Evolutionary conservation across 2,329 filamentous ascomycete genomes (phyloP).

Genomic region (Penicillium vulpinum): DNA sequence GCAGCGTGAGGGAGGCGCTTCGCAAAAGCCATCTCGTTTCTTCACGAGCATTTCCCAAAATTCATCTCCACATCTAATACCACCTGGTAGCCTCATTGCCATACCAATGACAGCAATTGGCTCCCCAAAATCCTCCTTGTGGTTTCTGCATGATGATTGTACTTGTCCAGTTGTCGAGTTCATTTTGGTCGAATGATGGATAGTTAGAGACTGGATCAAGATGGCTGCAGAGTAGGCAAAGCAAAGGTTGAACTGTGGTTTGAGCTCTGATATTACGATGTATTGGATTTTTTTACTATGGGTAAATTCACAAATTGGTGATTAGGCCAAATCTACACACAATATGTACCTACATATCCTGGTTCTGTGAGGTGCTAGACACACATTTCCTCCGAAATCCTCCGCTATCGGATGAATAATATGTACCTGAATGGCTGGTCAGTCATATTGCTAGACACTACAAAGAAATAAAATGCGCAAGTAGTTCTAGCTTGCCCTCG

Average conservation of each 20-base stretch:
- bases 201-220: slow-evolving; percentile 5
- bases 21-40: slow-evolving; percentile 18
- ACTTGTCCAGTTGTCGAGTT: slow-evolving; percentile 8
- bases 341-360: slow-evolving; percentile 2
- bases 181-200: slow-evolving; percentile 8
- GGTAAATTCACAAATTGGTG: not conserved
- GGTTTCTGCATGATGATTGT: slow-evolving; percentile 6
- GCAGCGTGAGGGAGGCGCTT: slow-evolving; percentile 24
- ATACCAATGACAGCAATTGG: slow-evolving; percentile 28
- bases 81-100: slow-evolving; percentile 26
- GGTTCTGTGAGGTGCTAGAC: not conserved
- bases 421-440: not conserved
- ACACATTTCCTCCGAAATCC: slow-evolving; percentile 1
- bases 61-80: slow-evolving; percentile 12
- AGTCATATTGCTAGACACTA: not conserved
- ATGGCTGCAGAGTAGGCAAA: not conserved
- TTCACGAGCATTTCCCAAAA: slow-evolving; percentile 27
- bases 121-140: not conserved
- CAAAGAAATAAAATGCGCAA: not conserved
- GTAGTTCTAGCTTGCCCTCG: not conserved
- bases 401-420: not conserved
- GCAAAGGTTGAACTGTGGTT: not conserved
- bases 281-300: not conserved
- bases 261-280: not conserved
- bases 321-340: not conserved